Evolutionary conservation across 441 rosid species (phyloP).

Genomic region (Kokia cookei): DNA sequence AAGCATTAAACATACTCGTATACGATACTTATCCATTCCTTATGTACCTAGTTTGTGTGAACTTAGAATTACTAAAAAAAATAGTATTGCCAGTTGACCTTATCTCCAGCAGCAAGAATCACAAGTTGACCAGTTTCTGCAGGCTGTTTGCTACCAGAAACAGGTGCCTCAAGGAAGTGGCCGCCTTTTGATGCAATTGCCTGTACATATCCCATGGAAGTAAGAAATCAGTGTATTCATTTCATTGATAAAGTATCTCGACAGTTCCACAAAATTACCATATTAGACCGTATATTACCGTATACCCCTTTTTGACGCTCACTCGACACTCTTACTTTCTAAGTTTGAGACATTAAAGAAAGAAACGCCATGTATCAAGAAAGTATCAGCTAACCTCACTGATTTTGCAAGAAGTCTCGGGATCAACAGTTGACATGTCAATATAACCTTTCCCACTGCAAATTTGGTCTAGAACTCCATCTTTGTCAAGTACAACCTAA

Average conservation of each 20-base stretch:
- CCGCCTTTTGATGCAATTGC: conserved; percentile 78
- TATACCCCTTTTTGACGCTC: neutral
- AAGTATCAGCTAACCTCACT: conserved; percentile 40
- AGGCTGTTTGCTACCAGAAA: conserved; percentile 94
- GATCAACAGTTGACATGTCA: conserved; percentile 96
- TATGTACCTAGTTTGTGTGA: neutral
- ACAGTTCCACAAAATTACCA: neutral
- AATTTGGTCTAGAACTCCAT: conserved; percentile 74
- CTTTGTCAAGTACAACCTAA: conserved; percentile 87
- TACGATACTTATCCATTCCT: neutral
- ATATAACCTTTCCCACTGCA: conserved; percentile 75
- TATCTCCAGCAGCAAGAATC: conserved; percentile 92
- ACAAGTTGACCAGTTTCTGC: conserved; percentile 96
- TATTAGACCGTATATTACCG: neutral
- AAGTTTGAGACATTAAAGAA: neutral
- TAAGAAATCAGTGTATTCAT: neutral
- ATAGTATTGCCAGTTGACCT: conserved; percentile 33
- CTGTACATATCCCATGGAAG: conserved; percentile 28
- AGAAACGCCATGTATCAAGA: neutral
- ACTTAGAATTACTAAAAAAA: neutral
- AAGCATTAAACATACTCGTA: neutral
- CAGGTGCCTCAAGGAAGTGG: conserved; percentile 84
- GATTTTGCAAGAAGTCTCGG: conserved; percentile 79
- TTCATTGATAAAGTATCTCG: neutral
- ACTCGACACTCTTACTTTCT: neutral